phyloP scores from a whole-genome alignment of 2,329 filamentous ascomycete species.

The Xylaria sp. region DNA sequence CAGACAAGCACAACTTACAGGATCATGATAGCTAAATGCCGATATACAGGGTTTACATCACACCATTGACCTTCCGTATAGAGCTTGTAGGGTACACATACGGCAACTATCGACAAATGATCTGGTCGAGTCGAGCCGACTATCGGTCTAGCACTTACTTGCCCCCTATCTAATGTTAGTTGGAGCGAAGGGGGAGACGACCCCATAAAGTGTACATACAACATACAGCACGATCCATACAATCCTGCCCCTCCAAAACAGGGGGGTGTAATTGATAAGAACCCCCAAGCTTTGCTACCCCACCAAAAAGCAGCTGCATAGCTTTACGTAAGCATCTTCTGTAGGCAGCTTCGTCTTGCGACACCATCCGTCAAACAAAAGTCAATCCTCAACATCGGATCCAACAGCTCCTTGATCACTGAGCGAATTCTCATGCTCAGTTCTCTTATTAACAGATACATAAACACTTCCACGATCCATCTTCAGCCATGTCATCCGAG shows the following conservation, averaged over 20 bases:
- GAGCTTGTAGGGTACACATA: conserved; percentile 5
- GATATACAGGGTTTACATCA: conserved; percentile 43
- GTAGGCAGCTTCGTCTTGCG: conserved; percentile 44
- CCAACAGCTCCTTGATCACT: background rate
- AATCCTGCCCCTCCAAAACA: conserved; percentile 25
- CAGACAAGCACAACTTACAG: background rate
- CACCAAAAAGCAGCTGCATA: conserved; percentile 12
- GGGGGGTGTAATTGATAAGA: conserved; percentile 20
- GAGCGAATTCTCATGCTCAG: background rate
- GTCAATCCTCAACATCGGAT: background rate
- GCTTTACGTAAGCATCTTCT: conserved; percentile 17
- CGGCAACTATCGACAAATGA: background rate
- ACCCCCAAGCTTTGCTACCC: conserved; percentile 40
- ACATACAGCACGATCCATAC: too few species aligned
- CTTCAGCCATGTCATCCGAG: conserved; percentile 68
- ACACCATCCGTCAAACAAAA: conserved; percentile 34
- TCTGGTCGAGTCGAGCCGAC: conserved; percentile 17
- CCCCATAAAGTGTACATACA: background rate
- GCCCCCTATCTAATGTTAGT: background rate
- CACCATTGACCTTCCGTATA: conserved; percentile 39
- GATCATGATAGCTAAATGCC: conserved; percentile 14
- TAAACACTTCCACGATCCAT: background rate
- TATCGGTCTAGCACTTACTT: conserved; percentile 10
- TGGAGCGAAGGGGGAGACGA: too few species aligned
- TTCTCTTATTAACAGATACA: background rate